Base-by-base conservation (phyloP, 352 stramenopile species). In the Pythium sukuiense region DNA sequence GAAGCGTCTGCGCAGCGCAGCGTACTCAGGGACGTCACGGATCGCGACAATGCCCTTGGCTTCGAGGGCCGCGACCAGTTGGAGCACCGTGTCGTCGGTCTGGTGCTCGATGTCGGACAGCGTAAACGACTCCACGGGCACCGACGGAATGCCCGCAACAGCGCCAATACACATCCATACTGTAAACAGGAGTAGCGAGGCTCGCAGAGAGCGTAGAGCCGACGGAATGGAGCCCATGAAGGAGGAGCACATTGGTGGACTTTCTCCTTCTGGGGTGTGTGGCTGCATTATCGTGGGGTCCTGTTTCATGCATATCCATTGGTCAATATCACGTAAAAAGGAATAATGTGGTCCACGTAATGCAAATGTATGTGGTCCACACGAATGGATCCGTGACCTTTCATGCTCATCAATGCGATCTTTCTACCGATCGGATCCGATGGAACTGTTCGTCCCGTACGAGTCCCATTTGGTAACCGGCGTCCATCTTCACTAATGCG, bases 21-120 rank as follows among this genome's bases (percentile, higher is more conserved):
- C 56, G 61, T 70, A 76, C 59, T 59, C 59, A 0, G 64, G 58
- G 20, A 76, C 39, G 56, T 65, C 62, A 5, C 61, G 60, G 16
- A 76, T 57, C 35, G 69, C 37, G 45, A 72, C 26, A 35, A 76
- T 57, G 27, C 69, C 69, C 20, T 55, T 43, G 20, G 59, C 20
- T 32, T 69, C 55, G 33, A 76, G 65, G 39, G 65, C 33, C 7
- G 41, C 46, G 37, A 75, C 43, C 20, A 69, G 32, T 14, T 61
- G 39, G 2, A 61, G 29, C 29, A 67, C 61, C 6, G 52, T 60
- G 8, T 50, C 43, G 43, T 29, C 43, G 43, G 43, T 46, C 32
- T 59, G 24, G 35, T 59, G 29, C n/a, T 59, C 53, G 32, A 59
- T 41, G 32, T 46, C 57, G 2, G 57, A 39, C 20, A 63, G 24